A percentile compares a stretch with the other conserved stretches of the same genome.
Evolutionary conservation across 2,329 filamentous ascomycete genomes (phyloP).

Genomic region (Dactylellina leptospora): DNA sequence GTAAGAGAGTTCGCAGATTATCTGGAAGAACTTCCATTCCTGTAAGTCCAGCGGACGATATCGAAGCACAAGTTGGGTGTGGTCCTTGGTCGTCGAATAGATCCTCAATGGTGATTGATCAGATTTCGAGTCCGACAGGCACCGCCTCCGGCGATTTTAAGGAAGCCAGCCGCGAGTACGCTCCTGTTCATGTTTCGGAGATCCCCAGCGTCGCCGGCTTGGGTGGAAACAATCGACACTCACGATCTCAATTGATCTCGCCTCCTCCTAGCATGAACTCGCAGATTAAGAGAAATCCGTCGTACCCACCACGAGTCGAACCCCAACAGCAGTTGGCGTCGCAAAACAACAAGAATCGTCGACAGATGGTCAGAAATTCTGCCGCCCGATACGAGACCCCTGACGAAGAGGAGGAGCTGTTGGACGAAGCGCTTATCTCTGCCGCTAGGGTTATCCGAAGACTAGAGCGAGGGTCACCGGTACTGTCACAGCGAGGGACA

Average conservation of each 20-base stretch:
- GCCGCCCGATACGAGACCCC: constrained; percentile 87
- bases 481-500: constrained; percentile 68
- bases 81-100: constrained; percentile 87
- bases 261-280: constrained; percentile 59
- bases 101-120: constrained; percentile 82
- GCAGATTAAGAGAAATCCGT: constrained; percentile 61
- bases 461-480: constrained; percentile 70
- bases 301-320: constrained; percentile 58
- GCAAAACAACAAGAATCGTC: constrained; percentile 67
- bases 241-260: constrained; percentile 51
- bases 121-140: constrained; percentile 62
- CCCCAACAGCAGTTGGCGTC: constrained; percentile 67
- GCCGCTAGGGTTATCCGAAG: constrained; percentile 63
- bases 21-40: constrained; percentile 89
- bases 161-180: constrained; percentile 53
- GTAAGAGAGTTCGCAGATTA: constrained; percentile 89
- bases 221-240: constrained; percentile 45
- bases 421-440: constrained; percentile 73
- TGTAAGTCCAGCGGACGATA: constrained; percentile 81
- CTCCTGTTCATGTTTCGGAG: constrained; percentile 50
- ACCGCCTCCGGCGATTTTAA: constrained; percentile 60
- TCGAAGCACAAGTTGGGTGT: constrained; percentile 92
- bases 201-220: constrained; percentile 42
- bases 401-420: constrained; percentile 93
- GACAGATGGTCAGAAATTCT: constrained; percentile 67